Evolutionary conservation across 495 filamentous ascomycete genomes (phyloP), one percentile per base, ranked within the genome.

Genomic region (Schizothecium vesticola): DNA sequence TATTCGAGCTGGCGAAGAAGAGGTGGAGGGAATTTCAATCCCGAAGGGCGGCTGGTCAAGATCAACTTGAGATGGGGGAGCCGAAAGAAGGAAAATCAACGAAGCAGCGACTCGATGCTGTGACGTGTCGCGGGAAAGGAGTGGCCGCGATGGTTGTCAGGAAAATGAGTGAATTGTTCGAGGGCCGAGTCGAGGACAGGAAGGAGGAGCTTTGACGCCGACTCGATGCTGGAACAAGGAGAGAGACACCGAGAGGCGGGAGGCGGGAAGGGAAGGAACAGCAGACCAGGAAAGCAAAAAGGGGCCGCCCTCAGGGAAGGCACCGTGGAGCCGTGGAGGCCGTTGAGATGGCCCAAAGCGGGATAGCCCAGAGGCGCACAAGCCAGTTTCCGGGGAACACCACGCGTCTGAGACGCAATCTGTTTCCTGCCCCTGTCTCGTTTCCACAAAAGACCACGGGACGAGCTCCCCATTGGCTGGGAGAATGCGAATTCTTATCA

Each of bases 51-150:
- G 64, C 25, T 16, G 61, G 70, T 68, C 68, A 67, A 73, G 68
- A 64, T 70, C 71, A 70, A 73, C 43, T 66, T 66, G 68, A 73
- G 65, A 36, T 22, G 25, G 36, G 36, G 29, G 43, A 51, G n/a
- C 29, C 67, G 21, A 51, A 22, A 63, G 29, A 67, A 65, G 19
- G 43, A 59, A 63, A 61, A 4, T 29, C 56, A 23, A 57, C 25
- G 19, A 16, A 24, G 56, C 19, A 25, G 64, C 23, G 24, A n/a
- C 56, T 8, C 31, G 36, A 64, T 6, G 33, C n/a, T 33, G 31
- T 33, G 16, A 13, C 16, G 21, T 57, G 55, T 25, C 21, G 24
- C 22, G 26, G 43, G 36, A 23, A 36, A 26, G 16, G 57, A 65
- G 57, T 36, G 63, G 36, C 56, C 29, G 22, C 24, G 16, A 60